Evolutionary conservation across 73 alveolate genomes (phyloP).

Genomic region (Paramecium tetraurelia): DNA sequence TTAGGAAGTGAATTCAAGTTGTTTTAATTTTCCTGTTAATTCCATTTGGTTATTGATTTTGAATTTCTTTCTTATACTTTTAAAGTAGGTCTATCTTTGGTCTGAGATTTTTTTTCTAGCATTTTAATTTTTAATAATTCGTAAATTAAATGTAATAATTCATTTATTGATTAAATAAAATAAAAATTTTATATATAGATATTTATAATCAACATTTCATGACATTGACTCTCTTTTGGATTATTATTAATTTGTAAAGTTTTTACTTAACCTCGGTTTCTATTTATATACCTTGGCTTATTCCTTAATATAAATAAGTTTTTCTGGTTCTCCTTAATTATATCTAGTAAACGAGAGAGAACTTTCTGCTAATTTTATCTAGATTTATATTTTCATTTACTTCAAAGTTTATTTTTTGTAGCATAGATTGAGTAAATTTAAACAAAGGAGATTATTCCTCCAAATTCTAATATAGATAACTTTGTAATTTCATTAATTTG

Average conservation of each 20-base stretch:
- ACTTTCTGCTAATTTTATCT: not conserved
- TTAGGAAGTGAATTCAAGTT: not conserved
- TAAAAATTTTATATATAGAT: not conserved
- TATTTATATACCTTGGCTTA: not conserved
- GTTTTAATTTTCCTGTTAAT: not conserved
- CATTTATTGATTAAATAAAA: not conserved
- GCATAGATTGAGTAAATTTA: not conserved
- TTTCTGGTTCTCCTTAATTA: constrained; percentile 5
- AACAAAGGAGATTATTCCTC: not conserved
- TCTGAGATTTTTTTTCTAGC: not conserved
- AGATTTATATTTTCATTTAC: not conserved
- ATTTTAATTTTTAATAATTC: not conserved
- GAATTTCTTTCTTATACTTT: not conserved
- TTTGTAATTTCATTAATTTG: not conserved
- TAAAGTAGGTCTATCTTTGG: not conserved
- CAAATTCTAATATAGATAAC: not conserved
- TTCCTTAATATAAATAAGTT: not conserved
- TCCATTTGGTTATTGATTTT: not conserved
- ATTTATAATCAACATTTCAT: not conserved
- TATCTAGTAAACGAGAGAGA: not conserved
- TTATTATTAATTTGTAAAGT: not conserved
- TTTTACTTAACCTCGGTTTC: not conserved
- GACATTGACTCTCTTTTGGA: not conserved
- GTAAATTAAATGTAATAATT: not conserved
- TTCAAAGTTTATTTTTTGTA: not conserved